These are phyloP conservation scores for Coprinellus micaceus DNA, from an alignment of 768 basidiomycete genomes.

Conservation along the genomic window DNA sequence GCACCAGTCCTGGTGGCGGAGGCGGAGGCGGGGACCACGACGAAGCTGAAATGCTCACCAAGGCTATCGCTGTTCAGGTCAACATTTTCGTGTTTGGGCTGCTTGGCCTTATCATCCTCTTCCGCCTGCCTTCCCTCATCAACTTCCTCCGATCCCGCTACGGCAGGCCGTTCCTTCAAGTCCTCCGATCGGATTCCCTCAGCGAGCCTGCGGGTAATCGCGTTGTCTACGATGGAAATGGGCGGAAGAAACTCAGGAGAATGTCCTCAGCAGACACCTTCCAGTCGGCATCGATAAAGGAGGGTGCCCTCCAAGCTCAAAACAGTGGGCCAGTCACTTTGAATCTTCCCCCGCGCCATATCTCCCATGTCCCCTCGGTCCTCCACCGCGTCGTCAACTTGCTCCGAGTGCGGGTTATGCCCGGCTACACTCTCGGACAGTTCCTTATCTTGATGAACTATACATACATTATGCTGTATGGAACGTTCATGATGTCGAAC, in stretches of 20 bases:
- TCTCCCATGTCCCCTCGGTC: slow-evolving; percentile 25
- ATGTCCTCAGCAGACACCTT: too few species aligned
- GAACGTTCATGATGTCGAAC: slow-evolving; percentile 46
- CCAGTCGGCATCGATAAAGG: too few species aligned
- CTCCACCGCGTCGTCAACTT: slow-evolving; percentile 41
- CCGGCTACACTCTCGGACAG: slow-evolving; percentile 51
- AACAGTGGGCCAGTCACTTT: too few species aligned
- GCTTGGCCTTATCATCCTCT: slow-evolving; percentile 37
- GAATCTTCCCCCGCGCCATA: too few species aligned
- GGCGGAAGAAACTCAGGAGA: neutral
- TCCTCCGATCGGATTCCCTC: slow-evolving; percentile 33
- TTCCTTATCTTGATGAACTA: slow-evolving; percentile 45
- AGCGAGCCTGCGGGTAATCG: neutral
- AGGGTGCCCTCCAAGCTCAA: too few species aligned
- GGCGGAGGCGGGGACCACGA: neutral
- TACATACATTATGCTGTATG: slow-evolving; percentile 42
- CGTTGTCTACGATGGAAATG: neutral
- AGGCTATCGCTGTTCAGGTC: slow-evolving; percentile 35
- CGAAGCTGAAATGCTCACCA: slow-evolving; percentile 1
- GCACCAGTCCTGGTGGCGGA: neutral
- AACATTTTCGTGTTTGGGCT: slow-evolving; percentile 45
- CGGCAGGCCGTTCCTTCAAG: slow-evolving; percentile 53
- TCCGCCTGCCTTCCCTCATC: slow-evolving; percentile 46
- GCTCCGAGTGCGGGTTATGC: slow-evolving; percentile 38
- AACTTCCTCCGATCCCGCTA: slow-evolving; percentile 48